These are phyloP conservation scores for Colletotrichum tropicale DNA, from an alignment of 2,329 filamentous ascomycete genomes.

Conservation along the genomic window DNA sequence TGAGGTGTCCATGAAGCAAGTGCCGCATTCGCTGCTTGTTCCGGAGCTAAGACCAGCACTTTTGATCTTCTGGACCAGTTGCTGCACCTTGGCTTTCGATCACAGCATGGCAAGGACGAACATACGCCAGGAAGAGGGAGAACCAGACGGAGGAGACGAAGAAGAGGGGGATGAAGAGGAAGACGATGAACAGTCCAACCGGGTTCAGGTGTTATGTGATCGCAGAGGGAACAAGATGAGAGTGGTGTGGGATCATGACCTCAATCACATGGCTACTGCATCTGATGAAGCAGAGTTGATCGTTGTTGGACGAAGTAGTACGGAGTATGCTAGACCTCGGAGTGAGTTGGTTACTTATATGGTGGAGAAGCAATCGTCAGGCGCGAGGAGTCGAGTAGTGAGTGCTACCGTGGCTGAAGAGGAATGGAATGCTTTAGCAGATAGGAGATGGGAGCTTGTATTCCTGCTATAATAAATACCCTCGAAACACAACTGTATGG, in stretches of 20 bases:
- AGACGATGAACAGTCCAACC: background rate
- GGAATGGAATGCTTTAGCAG: background rate
- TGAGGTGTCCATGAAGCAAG: rapidly evolving
- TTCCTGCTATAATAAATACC: background rate
- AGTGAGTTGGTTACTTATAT: background rate
- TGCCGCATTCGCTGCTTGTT: background rate
- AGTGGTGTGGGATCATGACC: background rate
- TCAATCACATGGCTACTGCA: background rate
- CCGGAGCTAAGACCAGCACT: background rate
- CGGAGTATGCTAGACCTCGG: background rate
- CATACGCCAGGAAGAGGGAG: background rate
- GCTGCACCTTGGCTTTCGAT: background rate
- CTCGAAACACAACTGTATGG: background rate
- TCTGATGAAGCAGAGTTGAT: background rate
- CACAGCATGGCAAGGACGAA: background rate
- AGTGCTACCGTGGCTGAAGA: background rate
- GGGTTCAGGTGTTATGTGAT: background rate
- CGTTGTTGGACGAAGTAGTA: background rate
- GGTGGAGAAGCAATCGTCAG: background rate
- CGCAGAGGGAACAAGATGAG: background rate
- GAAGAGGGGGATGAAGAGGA: background rate
- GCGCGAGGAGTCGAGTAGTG: background rate
- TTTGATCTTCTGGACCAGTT: background rate
- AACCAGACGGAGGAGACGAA: rapidly evolving
- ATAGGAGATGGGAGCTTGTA: background rate